Conservation (phyloP, 2,329 filamentous ascomycete genomes). For the Fusarium piperis region DNA sequence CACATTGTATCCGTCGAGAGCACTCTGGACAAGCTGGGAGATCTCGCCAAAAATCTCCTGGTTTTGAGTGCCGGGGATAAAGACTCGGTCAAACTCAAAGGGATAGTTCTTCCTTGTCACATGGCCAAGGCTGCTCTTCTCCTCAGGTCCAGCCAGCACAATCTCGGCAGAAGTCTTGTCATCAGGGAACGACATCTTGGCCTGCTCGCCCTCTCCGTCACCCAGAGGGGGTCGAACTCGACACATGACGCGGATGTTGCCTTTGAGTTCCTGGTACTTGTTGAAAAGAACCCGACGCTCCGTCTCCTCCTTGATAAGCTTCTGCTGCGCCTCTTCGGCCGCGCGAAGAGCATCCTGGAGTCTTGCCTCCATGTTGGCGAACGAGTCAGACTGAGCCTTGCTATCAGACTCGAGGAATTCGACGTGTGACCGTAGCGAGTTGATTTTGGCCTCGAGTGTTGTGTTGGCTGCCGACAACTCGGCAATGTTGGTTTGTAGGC, state of each 20-base stretch:
- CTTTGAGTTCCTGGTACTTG: conserved; percentile 96
- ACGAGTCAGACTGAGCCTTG: conserved; percentile 88
- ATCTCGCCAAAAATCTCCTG: conserved; percentile 94
- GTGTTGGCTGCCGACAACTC: conserved; percentile 70
- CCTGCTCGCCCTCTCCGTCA: conserved; percentile 68
- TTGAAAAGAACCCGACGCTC: conserved; percentile 93
- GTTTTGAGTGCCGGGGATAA: conserved; percentile 81
- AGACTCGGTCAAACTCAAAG: conserved; percentile 94
- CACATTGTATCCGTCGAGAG: conserved; percentile 96
- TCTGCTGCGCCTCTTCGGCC: conserved; percentile 78
- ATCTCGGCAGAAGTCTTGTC: conserved; percentile 90
- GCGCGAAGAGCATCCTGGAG: conserved; percentile 80
- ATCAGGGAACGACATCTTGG: conserved; percentile 82
- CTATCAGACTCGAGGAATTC: conserved; percentile 90
- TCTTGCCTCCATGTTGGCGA: conserved; percentile 80
- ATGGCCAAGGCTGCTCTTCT: conserved; percentile 81
- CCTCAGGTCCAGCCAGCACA: conserved; percentile 82
- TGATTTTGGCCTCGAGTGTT: conserved; percentile 77
- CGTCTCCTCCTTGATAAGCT: conserved; percentile 90
- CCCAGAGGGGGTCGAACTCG: conserved; percentile 82
- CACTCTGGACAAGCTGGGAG: conserved; percentile 94
- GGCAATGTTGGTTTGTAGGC: conserved; percentile 61
- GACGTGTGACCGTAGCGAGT: conserved; percentile 81
- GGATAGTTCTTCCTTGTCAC: conserved; percentile 81
- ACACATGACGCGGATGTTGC: conserved; percentile 98